Evolutionary conservation across 2,329 filamentous ascomycete genomes (phyloP).

Genomic region (Ophiosphaerella korrae): DNA sequence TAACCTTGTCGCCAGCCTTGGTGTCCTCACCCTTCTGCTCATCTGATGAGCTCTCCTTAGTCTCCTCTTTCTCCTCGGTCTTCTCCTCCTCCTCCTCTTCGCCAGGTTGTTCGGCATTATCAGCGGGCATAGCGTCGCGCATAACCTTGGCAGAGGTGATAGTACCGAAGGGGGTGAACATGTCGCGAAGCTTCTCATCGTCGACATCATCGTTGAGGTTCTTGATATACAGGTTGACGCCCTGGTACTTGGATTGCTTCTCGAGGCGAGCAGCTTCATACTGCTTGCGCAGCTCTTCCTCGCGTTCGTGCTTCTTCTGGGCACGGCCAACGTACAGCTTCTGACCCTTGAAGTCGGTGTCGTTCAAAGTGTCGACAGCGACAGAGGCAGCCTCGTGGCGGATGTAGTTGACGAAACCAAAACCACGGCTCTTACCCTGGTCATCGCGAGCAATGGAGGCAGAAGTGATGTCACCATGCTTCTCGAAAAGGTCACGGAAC

Average conservation of each 20-base stretch:
- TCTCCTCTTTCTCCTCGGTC: constrained; percentile 57
- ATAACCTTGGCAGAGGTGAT: constrained; percentile 99
- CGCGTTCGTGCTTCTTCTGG: constrained; percentile 99
- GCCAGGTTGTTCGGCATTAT: constrained; percentile 52
- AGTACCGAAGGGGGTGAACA: constrained; percentile 88
- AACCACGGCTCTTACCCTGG: constrained; percentile 87
- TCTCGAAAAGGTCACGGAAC: constrained; percentile 91
- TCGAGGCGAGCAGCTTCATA: constrained; percentile 97
- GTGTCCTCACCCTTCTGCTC: constrained; percentile 64
- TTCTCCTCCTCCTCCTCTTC: constrained; percentile 52
- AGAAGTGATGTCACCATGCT: constrained; percentile 92
- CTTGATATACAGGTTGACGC: constrained; percentile 99
- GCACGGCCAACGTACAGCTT: constrained; percentile 97
- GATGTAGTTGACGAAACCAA: constrained; percentile 95
- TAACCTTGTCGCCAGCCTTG: constrained; percentile 58
- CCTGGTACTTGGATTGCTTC: constrained; percentile 99
- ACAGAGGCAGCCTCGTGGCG: constrained; percentile 84
- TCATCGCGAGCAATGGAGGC: constrained; percentile 93
- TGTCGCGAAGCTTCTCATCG: constrained; percentile 93
- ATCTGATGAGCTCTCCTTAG: constrained; percentile 63
- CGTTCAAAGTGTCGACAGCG: constrained; percentile 91
- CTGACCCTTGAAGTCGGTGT: constrained; percentile 89
- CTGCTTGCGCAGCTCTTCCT: constrained; percentile 98
- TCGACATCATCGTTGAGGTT: constrained; percentile 97
- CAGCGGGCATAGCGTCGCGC: constrained; percentile 73